These are phyloP conservation scores for Wallacemonas sp. DNA, from an alignment of 208 protist genomes.

Conservation along the genomic window DNA sequence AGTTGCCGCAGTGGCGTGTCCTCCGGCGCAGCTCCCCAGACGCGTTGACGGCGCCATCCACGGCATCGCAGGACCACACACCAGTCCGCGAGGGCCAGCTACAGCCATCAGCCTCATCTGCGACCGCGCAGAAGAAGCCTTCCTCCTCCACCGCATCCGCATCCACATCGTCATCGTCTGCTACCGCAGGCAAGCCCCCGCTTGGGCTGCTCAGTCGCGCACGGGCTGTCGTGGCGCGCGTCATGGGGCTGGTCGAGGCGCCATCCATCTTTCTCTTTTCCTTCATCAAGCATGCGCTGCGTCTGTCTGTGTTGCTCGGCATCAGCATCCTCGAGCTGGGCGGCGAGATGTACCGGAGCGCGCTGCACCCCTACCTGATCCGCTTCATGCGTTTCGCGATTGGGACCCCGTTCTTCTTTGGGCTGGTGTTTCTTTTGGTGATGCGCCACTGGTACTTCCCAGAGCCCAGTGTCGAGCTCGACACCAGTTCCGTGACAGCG, in stretches of 20 bases:
- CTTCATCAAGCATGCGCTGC: constrained; percentile 7
- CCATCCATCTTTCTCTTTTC: constrained; percentile 12
- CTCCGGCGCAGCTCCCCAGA: no score
- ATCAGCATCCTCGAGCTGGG: constrained; percentile 22
- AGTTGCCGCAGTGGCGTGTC: no score
- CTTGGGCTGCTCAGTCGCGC: background rate
- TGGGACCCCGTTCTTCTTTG: constrained; percentile 30
- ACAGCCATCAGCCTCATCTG: no score
- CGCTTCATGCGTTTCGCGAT: constrained; percentile 40
- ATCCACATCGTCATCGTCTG: no score
- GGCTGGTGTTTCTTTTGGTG: constrained; percentile 34
- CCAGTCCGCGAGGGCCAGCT: no score
- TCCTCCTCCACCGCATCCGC: no score
- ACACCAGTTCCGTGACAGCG: constrained; percentile 30
- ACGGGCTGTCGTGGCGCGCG: background rate
- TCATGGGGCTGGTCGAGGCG: constrained; percentile 19
- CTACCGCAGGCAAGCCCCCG: no score
- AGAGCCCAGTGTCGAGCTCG: constrained; percentile 19
- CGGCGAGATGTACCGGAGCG: constrained; percentile 34
- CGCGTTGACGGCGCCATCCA: no score
- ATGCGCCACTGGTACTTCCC: constrained; percentile 46
- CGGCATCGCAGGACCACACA: no score
- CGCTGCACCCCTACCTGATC: constrained; percentile 30
- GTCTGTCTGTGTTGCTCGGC: constrained; percentile 23
- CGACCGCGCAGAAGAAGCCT: no score